phyloP scores from a whole-genome alignment of 2,329 filamentous ascomycete genomes.

The Trematosphaeria pertusa region DNA sequence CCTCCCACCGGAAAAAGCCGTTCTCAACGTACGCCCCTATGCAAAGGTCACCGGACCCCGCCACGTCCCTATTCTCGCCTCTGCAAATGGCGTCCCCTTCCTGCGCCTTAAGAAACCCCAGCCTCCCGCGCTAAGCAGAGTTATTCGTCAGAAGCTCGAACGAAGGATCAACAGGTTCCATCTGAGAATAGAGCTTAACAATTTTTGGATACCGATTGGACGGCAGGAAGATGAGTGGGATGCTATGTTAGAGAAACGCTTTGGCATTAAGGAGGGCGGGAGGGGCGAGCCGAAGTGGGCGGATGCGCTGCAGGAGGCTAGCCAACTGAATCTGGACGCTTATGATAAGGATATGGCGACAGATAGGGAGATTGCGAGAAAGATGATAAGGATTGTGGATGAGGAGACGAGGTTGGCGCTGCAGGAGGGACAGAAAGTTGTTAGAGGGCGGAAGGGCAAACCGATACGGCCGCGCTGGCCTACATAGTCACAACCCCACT shows the following conservation, averaged over 20 bases:
- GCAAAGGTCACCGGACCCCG: slow-evolving; percentile 59
- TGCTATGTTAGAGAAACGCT: slow-evolving; percentile 35
- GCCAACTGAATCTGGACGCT: slow-evolving; percentile 17
- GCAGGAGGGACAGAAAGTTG: slow-evolving; percentile 43
- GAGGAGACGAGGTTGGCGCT: slow-evolving; percentile 54
- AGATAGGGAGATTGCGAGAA: slow-evolving; percentile 42
- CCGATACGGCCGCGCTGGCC: slow-evolving; percentile 23
- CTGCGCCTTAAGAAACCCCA: slow-evolving; percentile 73
- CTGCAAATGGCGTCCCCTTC: slow-evolving; percentile 66
- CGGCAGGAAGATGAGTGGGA: slow-evolving; percentile 60
- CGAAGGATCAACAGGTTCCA: slow-evolving; percentile 54
- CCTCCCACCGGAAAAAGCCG: slow-evolving; percentile 45
- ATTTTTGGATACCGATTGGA: slow-evolving; percentile 50
- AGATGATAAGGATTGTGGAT: slow-evolving; percentile 57
- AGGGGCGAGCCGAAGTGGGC: slow-evolving; percentile 38
- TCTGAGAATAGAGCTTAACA: slow-evolving; percentile 49
- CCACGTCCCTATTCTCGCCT: slow-evolving; percentile 65
- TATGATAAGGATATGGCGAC: slow-evolving; percentile 32
- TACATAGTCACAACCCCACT: slow-evolving; percentile 21
- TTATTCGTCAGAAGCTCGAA: slow-evolving; percentile 61
- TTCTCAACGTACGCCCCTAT: slow-evolving; percentile 61
- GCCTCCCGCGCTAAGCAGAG: slow-evolving; percentile 62
- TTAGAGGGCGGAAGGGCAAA: slow-evolving; percentile 33
- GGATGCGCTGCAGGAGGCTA: slow-evolving; percentile 29
- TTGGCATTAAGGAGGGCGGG: slow-evolving; percentile 13